phyloP scores from a whole-genome alignment of 352 stramenopile genomes.

The Pythium phragmiticola region DNA sequence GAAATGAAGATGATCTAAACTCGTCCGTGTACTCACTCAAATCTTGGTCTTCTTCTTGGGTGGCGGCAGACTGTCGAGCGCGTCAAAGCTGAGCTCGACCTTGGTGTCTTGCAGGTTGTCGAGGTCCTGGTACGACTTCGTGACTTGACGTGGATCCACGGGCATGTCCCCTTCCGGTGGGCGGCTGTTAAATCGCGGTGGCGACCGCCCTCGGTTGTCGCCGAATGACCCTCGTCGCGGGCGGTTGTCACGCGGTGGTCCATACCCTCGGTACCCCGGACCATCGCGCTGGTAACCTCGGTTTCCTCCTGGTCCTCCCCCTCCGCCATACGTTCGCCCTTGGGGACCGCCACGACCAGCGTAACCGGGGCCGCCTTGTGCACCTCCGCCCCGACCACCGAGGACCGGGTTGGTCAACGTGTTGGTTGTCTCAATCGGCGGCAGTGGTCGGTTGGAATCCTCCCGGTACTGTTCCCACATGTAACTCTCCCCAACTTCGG shows the following conservation, averaged over 20 bases:
- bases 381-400: slow-evolving; percentile 34
- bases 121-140: slow-evolving; percentile 83
- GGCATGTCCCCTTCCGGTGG: slow-evolving; percentile 67
- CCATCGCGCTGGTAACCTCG: slow-evolving; percentile 54
- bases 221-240: slow-evolving; percentile 47
- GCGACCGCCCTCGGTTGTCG: slow-evolving; percentile 31
- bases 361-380: slow-evolving; percentile 19
- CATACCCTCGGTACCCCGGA: slow-evolving; percentile 55
- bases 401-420: slow-evolving; percentile 56
- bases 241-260: slow-evolving; percentile 47
- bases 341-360: slow-evolving; percentile 25
- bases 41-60: slow-evolving; percentile 88
- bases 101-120: slow-evolving; percentile 83
- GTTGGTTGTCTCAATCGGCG: slow-evolving; percentile 71
- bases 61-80: slow-evolving; percentile 70
- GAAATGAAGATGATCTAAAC: background rate
- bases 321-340: slow-evolving; percentile 29
- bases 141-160: slow-evolving; percentile 75
- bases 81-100: slow-evolving; percentile 83
- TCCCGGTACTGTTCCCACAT: slow-evolving; percentile 89
- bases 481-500: slow-evolving; percentile 78
- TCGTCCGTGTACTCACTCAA: slow-evolving; percentile 23
- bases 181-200: slow-evolving; percentile 28
- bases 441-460: slow-evolving; percentile 73
- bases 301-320: slow-evolving; percentile 22